Base-by-base conservation (phyloP, 2,329 filamentous ascomycete species). In the Calonectria pauciramosa region DNA sequence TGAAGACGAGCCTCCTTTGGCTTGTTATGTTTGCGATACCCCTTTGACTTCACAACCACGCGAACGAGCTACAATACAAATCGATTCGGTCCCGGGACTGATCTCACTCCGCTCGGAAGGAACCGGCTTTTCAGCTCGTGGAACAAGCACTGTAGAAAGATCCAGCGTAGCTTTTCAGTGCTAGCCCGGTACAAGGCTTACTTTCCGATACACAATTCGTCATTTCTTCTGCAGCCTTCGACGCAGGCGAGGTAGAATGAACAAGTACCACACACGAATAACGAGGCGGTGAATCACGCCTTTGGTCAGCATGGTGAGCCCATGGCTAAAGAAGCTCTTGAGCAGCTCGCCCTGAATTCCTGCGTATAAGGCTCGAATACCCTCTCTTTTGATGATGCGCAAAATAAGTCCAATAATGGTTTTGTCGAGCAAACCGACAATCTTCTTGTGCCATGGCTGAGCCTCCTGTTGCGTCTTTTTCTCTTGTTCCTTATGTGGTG, bases 71-170 rank as follows among this genome's bases (percentile, higher is more conserved):
- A 81, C 64, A 72, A 76, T 78, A 52, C 91, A 91, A 78, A 89
- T 92, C 44, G 91, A 87, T 68, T 89, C 94, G 44, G 91, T 89
- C 74, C 91, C 93, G 0, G 96, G 96, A 0, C 82, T 98, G 41
- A 93, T 98, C 4, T 92, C 94, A 81, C 90, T 99, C 64, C 93
- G 91, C 78, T 95, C 93, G 44, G 96, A 98, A 80, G 96, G 96
- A 0, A 99, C 96, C 0, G 96, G 96, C 0, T 99, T 98, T 85
- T 96, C 96, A 6, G 94, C 95, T 6, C 93, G 94, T n/a, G 96
- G 97, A 3, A 91, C 91, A 67, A 98, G 94, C 82, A 91, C 94
- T 80, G 95, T 97, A 20, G 94, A 94, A 85, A 97, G 93, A 83
- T 87, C 90, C 4, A 94, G 94, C 0, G 92, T 97, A 23, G 93